Percentiles rank a stretch among this genome's conserved stretches.
phyloP scores from a whole-genome alignment of 2,329 filamentous ascomycete genomes.

The Trichoderma sp. region DNA sequence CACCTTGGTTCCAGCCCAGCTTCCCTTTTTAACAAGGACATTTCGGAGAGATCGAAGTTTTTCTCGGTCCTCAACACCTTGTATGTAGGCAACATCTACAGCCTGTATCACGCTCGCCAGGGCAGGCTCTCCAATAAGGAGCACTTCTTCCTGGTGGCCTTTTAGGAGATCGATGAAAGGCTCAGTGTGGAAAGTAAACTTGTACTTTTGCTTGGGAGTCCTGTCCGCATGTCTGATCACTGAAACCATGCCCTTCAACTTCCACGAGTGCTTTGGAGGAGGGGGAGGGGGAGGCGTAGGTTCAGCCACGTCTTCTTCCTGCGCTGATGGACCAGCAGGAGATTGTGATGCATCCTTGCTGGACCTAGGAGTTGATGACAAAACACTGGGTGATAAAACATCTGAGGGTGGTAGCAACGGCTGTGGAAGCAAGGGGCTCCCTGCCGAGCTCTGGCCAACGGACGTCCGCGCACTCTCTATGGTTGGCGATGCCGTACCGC shows the following conservation, averaged over 20 bases:
- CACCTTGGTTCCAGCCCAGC: constrained; percentile 93
- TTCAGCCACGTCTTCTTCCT: constrained; percentile 34
- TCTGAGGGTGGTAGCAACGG: constrained; percentile 38
- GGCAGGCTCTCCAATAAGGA: constrained; percentile 88
- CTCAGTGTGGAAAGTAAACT: constrained; percentile 96
- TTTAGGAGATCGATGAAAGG: constrained; percentile 94
- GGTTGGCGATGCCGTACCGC: constrained; percentile 33
- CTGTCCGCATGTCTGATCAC: constrained; percentile 95
- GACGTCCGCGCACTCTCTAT: constrained; percentile 33
- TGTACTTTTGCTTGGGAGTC: constrained; percentile 98
- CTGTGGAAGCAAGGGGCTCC: constrained; percentile 36
- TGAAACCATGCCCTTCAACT: constrained; percentile 94
- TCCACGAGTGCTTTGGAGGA: constrained; percentile 89
- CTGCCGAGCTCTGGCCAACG: constrained; percentile 36
- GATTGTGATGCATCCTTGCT: constrained; percentile 32
- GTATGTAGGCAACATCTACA: constrained; percentile 73
- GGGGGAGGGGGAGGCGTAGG: constrained; percentile 55
- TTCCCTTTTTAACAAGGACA: constrained; percentile 86
- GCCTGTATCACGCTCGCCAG: constrained; percentile 85
- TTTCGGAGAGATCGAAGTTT: constrained; percentile 86
- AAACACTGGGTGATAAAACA: constrained; percentile 26
- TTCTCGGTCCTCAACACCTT: constrained; percentile 76
- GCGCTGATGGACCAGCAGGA: constrained; percentile 14
- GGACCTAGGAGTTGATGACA: constrained; percentile 38
- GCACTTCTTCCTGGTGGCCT: constrained; percentile 92